A percentile compares a stretch with the other conserved stretches of the same genome.
phyloP scores from a whole-genome alignment of 1,284 basidiomycete genomes.

The Earliella scabrosa region DNA sequence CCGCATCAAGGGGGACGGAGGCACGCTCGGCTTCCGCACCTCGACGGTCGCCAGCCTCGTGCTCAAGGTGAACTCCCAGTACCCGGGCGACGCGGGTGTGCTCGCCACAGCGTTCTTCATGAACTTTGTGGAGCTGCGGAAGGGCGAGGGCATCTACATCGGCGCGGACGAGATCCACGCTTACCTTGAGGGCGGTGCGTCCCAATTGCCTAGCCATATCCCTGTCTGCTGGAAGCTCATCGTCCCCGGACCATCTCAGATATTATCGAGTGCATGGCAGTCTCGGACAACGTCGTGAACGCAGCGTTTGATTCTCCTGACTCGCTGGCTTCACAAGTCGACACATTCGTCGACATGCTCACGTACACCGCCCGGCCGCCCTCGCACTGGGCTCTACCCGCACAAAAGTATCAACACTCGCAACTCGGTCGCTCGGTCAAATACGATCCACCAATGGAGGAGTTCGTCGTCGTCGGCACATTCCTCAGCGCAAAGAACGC shows the following conservation, averaged over 20 bases:
- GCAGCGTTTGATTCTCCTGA: slow-evolving; percentile 85
- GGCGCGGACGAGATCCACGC: slow-evolving; percentile 97
- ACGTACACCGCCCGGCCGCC: slow-evolving; percentile 82
- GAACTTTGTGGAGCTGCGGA: slow-evolving; percentile 80
- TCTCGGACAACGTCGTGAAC: slow-evolving; percentile 97
- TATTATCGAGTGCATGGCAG: slow-evolving; percentile 97
- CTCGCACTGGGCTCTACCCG: slow-evolving; percentile 69
- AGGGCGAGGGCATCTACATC: slow-evolving; percentile 91
- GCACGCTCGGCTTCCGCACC: slow-evolving; percentile 12
- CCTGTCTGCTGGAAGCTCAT: too few relatives aligned
- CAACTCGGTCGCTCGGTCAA: slow-evolving; percentile 44
- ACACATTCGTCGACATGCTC: slow-evolving; percentile 84
- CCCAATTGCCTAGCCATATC: neutral
- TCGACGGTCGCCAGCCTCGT: slow-evolving; percentile 64
- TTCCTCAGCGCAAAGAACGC: slow-evolving; percentile 47
- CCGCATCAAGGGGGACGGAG: slow-evolving; percentile 15
- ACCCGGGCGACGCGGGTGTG: slow-evolving; percentile 88
- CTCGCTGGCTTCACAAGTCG: slow-evolving; percentile 83
- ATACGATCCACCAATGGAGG: slow-evolving; percentile 92
- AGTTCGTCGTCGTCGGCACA: slow-evolving; percentile 87
- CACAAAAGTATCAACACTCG: slow-evolving; percentile 48
- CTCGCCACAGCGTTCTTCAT: slow-evolving; percentile 87
- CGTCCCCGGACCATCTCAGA: too few relatives aligned
- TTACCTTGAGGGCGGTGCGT: slow-evolving; percentile 86
- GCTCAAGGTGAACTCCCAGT: slow-evolving; percentile 76